Base-by-base conservation (phyloP, 306 rosid species). In the Comarum palustre region DNA sequence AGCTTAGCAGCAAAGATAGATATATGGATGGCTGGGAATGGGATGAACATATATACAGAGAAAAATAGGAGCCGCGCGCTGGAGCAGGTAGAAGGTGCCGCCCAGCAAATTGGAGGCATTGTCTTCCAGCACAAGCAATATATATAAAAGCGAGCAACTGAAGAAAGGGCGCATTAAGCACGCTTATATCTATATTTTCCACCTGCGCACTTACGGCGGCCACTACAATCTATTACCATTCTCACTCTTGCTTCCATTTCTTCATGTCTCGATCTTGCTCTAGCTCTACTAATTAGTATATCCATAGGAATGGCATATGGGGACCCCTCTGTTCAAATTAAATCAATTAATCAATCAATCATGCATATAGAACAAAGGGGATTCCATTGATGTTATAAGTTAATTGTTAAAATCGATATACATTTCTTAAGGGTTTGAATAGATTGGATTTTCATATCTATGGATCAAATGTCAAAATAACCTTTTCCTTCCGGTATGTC, bases 101-200 rank as follows among this genome's bases (percentile, higher is more conserved):
- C 57, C 76, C 62, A 64, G 29, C 77, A 64, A 72, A 64, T 78
- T 39, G 77, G 66, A 19, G 77, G 67, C 52, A 12, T 42, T 25
- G 60, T 43, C 81, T 71, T 78, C 43, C 41, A 41, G 2, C 70
- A 58, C 68, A 78, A 78, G 77, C 77, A 16, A 62, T 19, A 6
- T 20, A 22, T 20, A 22, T 22, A 38, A 63, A 70, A 61, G 10
- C n/a, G n/a, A n/a, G n/a, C n/a, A n/a, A n/a, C n/a, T n/a, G n/a
- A n/a, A n/a, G n/a, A n/a, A 34, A 34, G 31, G 12, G 38, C 41
- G 27, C 31, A 69, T 48, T 27, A 27, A 48, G 73, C 73, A 48
- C 42, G 46, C 73, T 66, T 41, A 45, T 14, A 8, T 10, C n/a
- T n/a, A 5, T 7, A 8, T 10, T 34, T 17, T 9, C 47, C 31